Evolutionary conservation across 306 rosid species (phyloP).

Genomic region (Prunus dulcis): DNA sequence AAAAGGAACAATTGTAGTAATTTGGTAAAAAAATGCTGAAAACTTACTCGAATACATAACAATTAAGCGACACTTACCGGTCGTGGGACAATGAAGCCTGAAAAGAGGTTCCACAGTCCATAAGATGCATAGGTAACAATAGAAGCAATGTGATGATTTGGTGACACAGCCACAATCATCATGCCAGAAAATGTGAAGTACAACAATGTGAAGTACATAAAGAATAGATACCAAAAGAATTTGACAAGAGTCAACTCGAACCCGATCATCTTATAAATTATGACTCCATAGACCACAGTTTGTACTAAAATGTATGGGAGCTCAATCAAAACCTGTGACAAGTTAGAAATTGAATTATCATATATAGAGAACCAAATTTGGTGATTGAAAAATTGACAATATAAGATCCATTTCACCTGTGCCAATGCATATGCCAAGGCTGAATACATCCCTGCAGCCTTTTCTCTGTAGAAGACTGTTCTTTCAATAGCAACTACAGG

Average conservation of each 20-base stretch:
- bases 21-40: not conserved
- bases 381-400: too few relatives aligned
- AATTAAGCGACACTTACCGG: constrained; percentile 41
- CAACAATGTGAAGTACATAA: constrained; percentile 66
- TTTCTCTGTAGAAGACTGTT: constrained; percentile 78
- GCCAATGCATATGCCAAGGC: constrained; percentile 69
- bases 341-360: not conserved
- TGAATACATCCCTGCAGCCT: constrained; percentile 87
- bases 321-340: constrained; percentile 61
- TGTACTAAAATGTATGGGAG: constrained; percentile 58
- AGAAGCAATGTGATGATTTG: constrained; percentile 65
- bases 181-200: constrained; percentile 84
- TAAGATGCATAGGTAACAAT: constrained; percentile 62
- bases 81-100: constrained; percentile 66
- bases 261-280: constrained; percentile 81
- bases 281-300: constrained; percentile 45
- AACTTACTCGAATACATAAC: not conserved
- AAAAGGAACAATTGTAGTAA: not conserved
- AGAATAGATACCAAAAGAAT: constrained; percentile 71
- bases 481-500: constrained; percentile 74
- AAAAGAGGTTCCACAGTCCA: constrained; percentile 72
- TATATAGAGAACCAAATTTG: too few relatives aligned
- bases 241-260: constrained; percentile 54
- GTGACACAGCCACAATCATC: constrained; percentile 79
- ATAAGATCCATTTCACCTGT: constrained; percentile 27